Percentiles rank a stretch among this genome's conserved stretches.
Conservation (phyloP, 352 stramenopile species). For the Phytophthora europaea region DNA sequence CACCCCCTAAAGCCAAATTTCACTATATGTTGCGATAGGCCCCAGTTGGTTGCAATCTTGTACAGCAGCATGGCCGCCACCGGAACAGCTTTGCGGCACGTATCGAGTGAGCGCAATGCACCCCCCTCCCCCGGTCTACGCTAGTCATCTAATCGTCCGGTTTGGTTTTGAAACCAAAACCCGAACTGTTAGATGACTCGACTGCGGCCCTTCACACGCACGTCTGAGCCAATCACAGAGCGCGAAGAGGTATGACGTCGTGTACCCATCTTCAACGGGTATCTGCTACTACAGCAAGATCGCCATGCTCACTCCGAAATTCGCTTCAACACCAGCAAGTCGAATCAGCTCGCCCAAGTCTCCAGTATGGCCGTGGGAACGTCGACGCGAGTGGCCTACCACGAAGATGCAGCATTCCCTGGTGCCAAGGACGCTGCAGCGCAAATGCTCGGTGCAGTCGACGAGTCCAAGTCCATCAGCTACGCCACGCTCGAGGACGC, state of each 20-base stretch:
- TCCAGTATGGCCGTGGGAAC: constrained; percentile 20
- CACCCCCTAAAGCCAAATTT: not conserved
- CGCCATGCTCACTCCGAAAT: constrained; percentile 26
- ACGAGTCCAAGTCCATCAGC: constrained; percentile 18
- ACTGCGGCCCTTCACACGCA: constrained; percentile 12
- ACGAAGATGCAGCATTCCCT: constrained; percentile 5
- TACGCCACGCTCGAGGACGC: constrained; percentile 52
- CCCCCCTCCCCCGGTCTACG: too few species aligned
- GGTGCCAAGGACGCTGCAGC: constrained; percentile 26
- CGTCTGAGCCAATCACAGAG: constrained; percentile 27
- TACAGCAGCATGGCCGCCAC: not conserved
- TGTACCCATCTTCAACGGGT: constrained; percentile 26
- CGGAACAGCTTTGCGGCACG: constrained; percentile 8
- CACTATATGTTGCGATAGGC: not conserved
- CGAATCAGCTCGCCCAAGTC: not conserved
- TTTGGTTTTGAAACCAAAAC: constrained; percentile 21
- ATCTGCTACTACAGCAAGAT: constrained; percentile 6
- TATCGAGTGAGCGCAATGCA: not conserved
- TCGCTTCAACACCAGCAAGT: constrained; percentile 21
- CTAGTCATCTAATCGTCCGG: constrained; percentile 27
- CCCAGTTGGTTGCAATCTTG: not conserved
- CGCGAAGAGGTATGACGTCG: constrained; percentile 6
- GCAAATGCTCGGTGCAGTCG: constrained; percentile 21
- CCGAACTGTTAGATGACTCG: constrained; percentile 5
- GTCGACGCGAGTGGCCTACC: constrained; percentile 29